These are phyloP conservation scores for Podaxis carcinomalis DNA, from an alignment of 768 basidiomycete genomes.

Conservation along the genomic window DNA sequence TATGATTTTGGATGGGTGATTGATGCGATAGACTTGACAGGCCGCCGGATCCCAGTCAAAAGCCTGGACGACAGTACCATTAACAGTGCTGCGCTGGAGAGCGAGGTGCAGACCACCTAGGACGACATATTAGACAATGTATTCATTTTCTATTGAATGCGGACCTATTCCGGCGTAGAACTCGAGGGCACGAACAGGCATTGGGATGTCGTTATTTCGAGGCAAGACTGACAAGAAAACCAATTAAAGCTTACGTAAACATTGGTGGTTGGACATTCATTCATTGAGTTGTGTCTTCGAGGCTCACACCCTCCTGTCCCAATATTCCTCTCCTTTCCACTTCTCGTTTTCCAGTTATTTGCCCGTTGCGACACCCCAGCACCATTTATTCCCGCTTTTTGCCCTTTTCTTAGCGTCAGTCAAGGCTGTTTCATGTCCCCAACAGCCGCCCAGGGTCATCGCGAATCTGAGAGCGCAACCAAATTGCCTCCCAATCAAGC, in stretches of 20 bases:
- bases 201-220: slow-evolving; percentile 5
- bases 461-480: slow-evolving; percentile 6
- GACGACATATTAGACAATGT: slow-evolving; percentile 2
- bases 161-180: slow-evolving; percentile 82
- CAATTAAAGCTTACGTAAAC: slow-evolving; percentile 8
- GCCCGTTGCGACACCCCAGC: not conserved
- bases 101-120: slow-evolving; percentile 74
- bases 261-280: slow-evolving; percentile 3
- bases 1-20: slow-evolving; percentile 45
- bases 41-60: slow-evolving; percentile 83
- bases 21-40: slow-evolving; percentile 63
- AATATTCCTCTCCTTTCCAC: not conserved
- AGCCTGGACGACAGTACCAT: slow-evolving; percentile 53
- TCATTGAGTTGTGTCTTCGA: not conserved
- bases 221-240: slow-evolving; percentile 1
- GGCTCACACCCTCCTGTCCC: not conserved
- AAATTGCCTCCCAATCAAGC: slow-evolving; percentile 13
- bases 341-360: not conserved
- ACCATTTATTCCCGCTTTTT: not conserved
- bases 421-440: slow-evolving; percentile 2
- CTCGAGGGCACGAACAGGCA: slow-evolving; percentile 43
- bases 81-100: slow-evolving; percentile 44
- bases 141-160: slow-evolving; percentile 8
- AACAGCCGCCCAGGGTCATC: slow-evolving; percentile 12
- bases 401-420: not conserved